Percentiles rank a stretch among this genome's conserved stretches.
phyloP scores from a whole-genome alignment of 2,329 filamentous ascomycete genomes.

The Byssochlamys sp. region DNA sequence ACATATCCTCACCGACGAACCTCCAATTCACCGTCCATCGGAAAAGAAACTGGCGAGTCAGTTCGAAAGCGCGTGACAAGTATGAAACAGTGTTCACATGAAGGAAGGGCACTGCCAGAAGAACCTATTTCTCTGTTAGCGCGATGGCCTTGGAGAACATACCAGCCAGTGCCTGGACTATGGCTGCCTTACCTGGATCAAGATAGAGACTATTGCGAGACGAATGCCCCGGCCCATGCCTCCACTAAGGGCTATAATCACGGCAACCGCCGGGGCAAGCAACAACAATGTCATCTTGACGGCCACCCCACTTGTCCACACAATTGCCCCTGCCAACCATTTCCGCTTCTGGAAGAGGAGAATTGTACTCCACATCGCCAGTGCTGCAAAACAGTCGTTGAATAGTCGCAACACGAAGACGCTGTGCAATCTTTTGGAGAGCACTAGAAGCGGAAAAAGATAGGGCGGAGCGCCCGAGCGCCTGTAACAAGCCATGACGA shows the following conservation, averaged over 20 bases:
- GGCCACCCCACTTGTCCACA: conserved; percentile 72
- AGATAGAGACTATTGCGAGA: conserved; percentile 60
- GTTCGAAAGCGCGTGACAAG: conserved; percentile 73
- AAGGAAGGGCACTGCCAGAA: conserved; percentile 58
- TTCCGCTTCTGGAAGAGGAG: conserved; percentile 62
- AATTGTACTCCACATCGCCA: conserved; percentile 76
- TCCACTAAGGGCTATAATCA: conserved; percentile 64
- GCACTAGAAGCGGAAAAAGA: conserved; percentile 70
- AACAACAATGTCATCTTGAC: conserved; percentile 91
- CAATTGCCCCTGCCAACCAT: conserved; percentile 63
- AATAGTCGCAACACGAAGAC: conserved; percentile 88
- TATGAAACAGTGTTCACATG: conserved; percentile 59
- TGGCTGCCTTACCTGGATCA: conserved; percentile 59
- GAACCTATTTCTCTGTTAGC: conserved; percentile 28
- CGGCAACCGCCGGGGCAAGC: conserved; percentile 67
- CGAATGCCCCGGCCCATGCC: conserved; percentile 58
- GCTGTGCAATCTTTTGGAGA: conserved; percentile 88
- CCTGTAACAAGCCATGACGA: conserved; percentile 73
- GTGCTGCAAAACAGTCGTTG: conserved; percentile 83
- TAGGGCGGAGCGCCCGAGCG: conserved; percentile 57
- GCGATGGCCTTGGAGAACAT: neutral
- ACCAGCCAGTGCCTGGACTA: conserved; percentile 1
- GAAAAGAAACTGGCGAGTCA: conserved; percentile 83
- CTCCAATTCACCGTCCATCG: conserved; percentile 99
- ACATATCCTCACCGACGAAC: conserved; percentile 74